Evolutionary conservation across 306 rosid species (phyloP), one percentile per base, ranked within the genome.

Genomic region (Prunus armeniaca): DNA sequence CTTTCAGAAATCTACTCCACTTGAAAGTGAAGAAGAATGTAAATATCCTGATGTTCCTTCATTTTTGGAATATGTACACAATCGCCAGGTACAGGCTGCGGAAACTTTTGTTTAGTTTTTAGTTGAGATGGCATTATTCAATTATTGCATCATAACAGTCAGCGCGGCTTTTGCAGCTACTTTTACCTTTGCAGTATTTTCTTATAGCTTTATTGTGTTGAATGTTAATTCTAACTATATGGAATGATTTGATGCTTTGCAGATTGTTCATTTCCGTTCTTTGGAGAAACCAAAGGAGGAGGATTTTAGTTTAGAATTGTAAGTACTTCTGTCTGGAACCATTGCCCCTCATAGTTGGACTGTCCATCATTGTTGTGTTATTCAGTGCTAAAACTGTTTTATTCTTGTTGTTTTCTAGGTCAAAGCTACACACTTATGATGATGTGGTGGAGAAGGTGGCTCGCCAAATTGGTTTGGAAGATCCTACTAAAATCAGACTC

Each of bases 281-380:
- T 82, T 94, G 84, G 96, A 92, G 86, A 92, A 83, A 79, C 97
- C 98, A 12, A 94, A 94, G 69, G 98, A 94, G 79, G 97, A 94
- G 55, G 95, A 90, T 64, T 94, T 94, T 76, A 84, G 83, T 80
- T 84, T 92, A 52, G 96, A 94, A 74, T 82, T 94, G 98, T 94
- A 73, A 87, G 96, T 84, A 70, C 62, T 72, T 81, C 61, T 58
- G 18, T 32, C 24, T 73, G 28, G 51, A 27, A 57, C 61, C n/a
- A 51, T 68, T 78, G 28, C 45, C 24, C 9, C 27, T 20, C 27
- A 47, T 76, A 62, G 34, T 17, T 6, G 28, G 64, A n/a, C 32
- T 20, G 46, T 34, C 62, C 61, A 69, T 65, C 27, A 47, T 24
- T 55, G 25, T 73, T 13, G 22, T n/a, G 32, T 25, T 67, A 12